phyloP scores from a whole-genome alignment of 1,284 basidiomycete species.

The Ustilago trichophora region DNA sequence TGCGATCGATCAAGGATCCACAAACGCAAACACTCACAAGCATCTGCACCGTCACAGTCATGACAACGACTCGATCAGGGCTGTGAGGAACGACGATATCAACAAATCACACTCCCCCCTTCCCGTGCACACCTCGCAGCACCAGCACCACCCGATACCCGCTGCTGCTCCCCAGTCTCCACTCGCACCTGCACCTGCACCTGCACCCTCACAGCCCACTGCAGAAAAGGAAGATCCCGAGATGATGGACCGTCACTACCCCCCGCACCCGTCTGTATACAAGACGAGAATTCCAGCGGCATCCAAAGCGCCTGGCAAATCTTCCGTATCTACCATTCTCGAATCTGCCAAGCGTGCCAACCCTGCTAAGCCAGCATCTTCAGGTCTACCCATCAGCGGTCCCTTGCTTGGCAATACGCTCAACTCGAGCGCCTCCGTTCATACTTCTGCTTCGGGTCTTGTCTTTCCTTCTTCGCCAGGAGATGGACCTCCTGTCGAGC shows the following conservation, averaged over 20 bases:
- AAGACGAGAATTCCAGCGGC: constrained; percentile 10
- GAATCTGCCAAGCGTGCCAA: constrained; percentile 32
- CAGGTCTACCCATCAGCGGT: neutral
- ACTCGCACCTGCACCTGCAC: neutral
- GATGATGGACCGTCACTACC: constrained; percentile 32
- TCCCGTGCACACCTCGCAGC: neutral
- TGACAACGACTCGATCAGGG: constrained; percentile 31
- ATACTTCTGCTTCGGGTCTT: constrained; percentile 1
- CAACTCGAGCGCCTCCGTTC: constrained; percentile 7
- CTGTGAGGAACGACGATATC: constrained; percentile 32
- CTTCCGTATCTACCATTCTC: constrained; percentile 40
- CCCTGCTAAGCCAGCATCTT: neutral
- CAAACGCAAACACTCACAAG: constrained; percentile 2
- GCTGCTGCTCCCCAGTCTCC: neutral
- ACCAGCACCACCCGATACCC: neutral
- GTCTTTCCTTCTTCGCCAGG: constrained; percentile 9
- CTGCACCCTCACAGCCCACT: too few relatives aligned
- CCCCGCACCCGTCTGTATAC: constrained; percentile 8
- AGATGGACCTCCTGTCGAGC: constrained; percentile 33
- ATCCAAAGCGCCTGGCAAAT: constrained; percentile 4
- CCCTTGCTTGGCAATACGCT: constrained; percentile 30
- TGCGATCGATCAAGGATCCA: neutral
- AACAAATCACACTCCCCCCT: neutral
- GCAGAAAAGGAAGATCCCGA: neutral
- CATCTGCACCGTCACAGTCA: constrained; percentile 10